Evolutionary conservation across 2,329 filamentous ascomycete genomes (phyloP), one percentile per base, ranked within the genome.

Genomic region (Arachnomyces sp.): DNA sequence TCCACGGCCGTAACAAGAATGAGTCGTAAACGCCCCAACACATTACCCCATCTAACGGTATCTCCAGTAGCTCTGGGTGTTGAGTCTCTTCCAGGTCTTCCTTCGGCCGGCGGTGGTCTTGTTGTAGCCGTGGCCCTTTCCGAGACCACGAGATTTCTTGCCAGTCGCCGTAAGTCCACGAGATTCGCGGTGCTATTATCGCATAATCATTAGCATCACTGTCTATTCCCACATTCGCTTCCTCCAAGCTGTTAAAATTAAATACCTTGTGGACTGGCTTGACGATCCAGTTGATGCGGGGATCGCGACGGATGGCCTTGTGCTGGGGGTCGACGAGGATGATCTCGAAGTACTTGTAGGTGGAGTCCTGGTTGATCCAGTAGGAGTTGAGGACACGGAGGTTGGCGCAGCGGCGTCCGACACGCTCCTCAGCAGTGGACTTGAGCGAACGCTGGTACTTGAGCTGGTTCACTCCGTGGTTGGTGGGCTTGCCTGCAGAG

Each of bases 281-380:
- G 76, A 90, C 87, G 79, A 98, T 98, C 92, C 92, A 98, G 86
- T 94, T 98, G 85, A 98, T 96, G 74, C 92, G 89, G 64, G 92
- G 77, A 72, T 98, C 92, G 67, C 84, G 86, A 72, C 92, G 92
- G 80, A 98, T 98, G 66, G 92, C 92, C 82, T 96, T 96, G 86
- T 98, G 92, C 78, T 93, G 85, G 69, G 92, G 92, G 77, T 98
- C 92, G 68, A 98, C 90, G 66, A 95, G 86, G 77, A 98, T 96
- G 73, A 96, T 82, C 77, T 98, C 92, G 79, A 81, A 98, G 85
- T 98, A 98, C 81, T 98, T 98, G 86, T 96, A 98, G 74, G 92
- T 98, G 48, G 89, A 95, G 79, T 98, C 92, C 81, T 96, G 88
- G 85, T 98, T 98, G 79, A 98, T 87, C 93, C 93, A 98, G 89